Base-by-base conservation (phyloP, 2,329 filamentous ascomycete genomes). In the Leptographium lundbergii region DNA sequence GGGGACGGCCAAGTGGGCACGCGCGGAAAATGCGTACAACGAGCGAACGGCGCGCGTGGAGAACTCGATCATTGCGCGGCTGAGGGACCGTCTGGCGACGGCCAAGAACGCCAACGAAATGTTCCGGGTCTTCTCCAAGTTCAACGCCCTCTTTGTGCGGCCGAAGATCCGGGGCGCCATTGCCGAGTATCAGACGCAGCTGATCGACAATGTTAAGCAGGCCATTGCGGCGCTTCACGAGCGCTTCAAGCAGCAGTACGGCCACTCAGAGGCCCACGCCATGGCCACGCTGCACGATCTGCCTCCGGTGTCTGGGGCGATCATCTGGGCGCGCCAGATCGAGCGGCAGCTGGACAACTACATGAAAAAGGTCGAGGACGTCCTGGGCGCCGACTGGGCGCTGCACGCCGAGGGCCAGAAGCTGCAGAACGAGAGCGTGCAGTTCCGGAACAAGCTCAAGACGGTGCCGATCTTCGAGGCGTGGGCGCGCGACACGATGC, bases 61-160 rank as follows among this genome's bases (percentile, higher is more conserved):
- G 71, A 99, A 99, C 73, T 96, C 94, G 4, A 99, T 99, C 72
- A 99, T 99, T 70, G 91, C 94, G 39, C 83, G 91, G 58, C 79
- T 99, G 36, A 83, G 94, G 67, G 94, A 99, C 72, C 88, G 94
- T 60, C 80, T 99, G 59, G 94, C 91, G 17, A 96, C 91, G 7
- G 92, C 94, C 14, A 96, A 95, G 78, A 96, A 91, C 62, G 94
- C 94, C 48, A 97, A 95, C 69, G 95, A 99, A 73, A 99, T 99
- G 94, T 99, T 99, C 72, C 88, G 95, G 58, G 94, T 99, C 62
- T 99, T 99, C 71, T 97, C 94, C 57, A 97, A 97, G 70, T 99
- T 99, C 81, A 99, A 99, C 70, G 94, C 94, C 2, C 85, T 99
- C 34, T 95, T 99, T 66, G 92, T 99, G 59, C 85, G 94, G 61